Percentiles rank a stretch among this genome's conserved stretches.
Evolutionary conservation across 495 filamentous ascomycete genomes (phyloP).

Genomic region (Symbiotaphrina buchneri): DNA sequence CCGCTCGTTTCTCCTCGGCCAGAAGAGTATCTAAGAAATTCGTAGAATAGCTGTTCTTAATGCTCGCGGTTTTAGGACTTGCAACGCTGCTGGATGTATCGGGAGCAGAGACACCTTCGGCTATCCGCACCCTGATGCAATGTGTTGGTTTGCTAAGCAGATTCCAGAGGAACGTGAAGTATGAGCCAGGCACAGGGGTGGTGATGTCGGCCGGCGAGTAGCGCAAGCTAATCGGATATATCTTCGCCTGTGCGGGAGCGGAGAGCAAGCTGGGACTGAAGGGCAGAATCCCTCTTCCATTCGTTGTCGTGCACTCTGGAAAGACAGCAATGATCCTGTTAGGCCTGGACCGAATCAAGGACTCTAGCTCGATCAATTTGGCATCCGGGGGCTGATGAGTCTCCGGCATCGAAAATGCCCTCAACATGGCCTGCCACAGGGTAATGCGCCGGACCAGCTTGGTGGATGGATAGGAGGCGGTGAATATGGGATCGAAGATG

Average conservation of each 20-base stretch:
- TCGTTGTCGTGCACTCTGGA: conserved; percentile 84
- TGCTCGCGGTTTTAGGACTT: conserved; percentile 8
- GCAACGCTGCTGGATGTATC: conserved; percentile 1
- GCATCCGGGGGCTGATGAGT: conserved; percentile 22
- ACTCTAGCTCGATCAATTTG: conserved; percentile 31
- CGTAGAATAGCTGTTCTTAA: conserved; percentile 18
- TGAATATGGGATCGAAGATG: conserved; percentile 92
- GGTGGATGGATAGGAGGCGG: conserved; percentile 49
- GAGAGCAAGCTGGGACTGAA: conserved; percentile 51
- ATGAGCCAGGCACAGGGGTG: conserved; percentile 60
- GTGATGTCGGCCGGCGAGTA: conserved; percentile 80
- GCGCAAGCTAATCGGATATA: conserved; percentile 75
- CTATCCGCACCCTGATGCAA: conserved; percentile 75
- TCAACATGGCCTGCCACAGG: conserved; percentile 47
- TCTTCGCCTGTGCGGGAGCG: conserved; percentile 34
- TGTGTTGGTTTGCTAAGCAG: conserved; percentile 71
- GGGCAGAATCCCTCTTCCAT: conserved; percentile 74
- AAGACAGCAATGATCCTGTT: conserved; percentile 61
- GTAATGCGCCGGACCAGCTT: conserved; percentile 53
- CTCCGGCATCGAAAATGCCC: conserved; percentile 41
- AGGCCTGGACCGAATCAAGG: conserved; percentile 43
- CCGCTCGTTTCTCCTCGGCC: conserved; percentile 12
- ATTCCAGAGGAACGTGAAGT: conserved; percentile 55
- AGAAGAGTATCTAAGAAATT: conserved; percentile 26
- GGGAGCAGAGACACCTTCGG: conserved; percentile 18